phyloP scores from a whole-genome alignment of 495 filamentous ascomycete species.

The Mytilinidion resinicola region DNA sequence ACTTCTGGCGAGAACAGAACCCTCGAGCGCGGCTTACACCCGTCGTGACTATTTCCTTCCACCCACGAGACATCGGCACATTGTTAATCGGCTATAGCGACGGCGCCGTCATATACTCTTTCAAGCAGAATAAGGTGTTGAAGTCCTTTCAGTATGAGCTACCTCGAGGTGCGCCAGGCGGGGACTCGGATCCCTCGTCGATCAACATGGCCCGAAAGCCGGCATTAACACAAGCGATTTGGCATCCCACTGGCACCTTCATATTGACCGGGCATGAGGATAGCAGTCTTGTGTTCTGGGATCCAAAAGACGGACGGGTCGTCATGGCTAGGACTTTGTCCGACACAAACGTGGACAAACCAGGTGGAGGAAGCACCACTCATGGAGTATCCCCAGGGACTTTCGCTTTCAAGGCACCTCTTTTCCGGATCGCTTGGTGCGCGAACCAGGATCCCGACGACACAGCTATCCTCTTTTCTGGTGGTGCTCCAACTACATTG shows the following conservation, averaged over 20 bases:
- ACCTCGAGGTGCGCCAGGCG: constrained; percentile 79
- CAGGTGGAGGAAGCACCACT: constrained; percentile 43
- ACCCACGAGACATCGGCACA: constrained; percentile 89
- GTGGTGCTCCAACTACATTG: constrained; percentile 60
- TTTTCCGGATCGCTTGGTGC: constrained; percentile 79
- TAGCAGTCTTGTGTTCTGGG: constrained; percentile 86
- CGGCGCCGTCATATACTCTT: constrained; percentile 82
- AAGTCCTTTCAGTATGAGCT: constrained; percentile 80
- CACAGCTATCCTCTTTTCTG: constrained; percentile 80
- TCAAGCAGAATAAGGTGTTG: constrained; percentile 75
- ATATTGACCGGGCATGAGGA: constrained; percentile 84
- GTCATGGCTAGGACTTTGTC: constrained; percentile 76
- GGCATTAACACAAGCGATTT: constrained; percentile 67
- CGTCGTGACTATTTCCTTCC: constrained; percentile 71
- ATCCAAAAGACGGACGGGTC: constrained; percentile 81
- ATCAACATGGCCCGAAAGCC: constrained; percentile 55
- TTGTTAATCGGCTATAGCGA: constrained; percentile 80
- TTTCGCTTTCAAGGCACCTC: constrained; percentile 58
- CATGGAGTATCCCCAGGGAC: constrained; percentile 38
- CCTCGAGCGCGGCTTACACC: constrained; percentile 50
- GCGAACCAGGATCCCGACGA: constrained; percentile 87
- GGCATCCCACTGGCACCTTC: constrained; percentile 95
- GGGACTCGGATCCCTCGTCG: constrained; percentile 54
- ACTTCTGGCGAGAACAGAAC: constrained; percentile 70
- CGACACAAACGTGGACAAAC: constrained; percentile 61